These are phyloP conservation scores for Dendrocalamus latiflorus DNA, from an alignment of 202 grass and related monocot genomes.

Conservation along the genomic window DNA sequence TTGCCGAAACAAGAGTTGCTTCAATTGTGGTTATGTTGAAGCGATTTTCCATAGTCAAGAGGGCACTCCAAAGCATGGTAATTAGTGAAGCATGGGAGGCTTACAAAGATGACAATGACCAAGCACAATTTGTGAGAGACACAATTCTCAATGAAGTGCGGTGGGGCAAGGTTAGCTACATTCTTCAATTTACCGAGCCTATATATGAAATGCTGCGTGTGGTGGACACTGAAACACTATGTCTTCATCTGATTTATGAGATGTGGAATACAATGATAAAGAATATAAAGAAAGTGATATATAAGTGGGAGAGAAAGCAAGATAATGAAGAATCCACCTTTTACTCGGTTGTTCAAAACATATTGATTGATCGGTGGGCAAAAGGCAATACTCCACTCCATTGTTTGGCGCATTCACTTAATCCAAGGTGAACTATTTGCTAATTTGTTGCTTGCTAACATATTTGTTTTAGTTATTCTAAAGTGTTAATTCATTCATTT, in stretches of 20 bases:
- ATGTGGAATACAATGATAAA: no score
- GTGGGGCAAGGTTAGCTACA: no score
- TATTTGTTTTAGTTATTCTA: not conserved
- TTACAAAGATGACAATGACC: no score
- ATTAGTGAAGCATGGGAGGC: no score
- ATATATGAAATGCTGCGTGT: no score
- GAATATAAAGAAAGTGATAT: not conserved
- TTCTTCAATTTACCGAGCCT: no score
- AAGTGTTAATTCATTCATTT: no score
- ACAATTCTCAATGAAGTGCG: no score
- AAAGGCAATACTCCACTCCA: not conserved
- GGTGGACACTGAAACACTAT: no score
- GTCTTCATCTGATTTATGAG: no score
- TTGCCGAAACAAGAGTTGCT: not conserved
- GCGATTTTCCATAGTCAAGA: not conserved
- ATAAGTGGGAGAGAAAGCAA: not conserved
- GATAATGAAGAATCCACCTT: not conserved
- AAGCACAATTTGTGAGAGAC: no score
- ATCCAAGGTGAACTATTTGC: not conserved
- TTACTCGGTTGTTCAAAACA: not conserved
- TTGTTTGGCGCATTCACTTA: not conserved
- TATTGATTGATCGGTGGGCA: not conserved
- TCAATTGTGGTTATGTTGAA: constrained; percentile 19
- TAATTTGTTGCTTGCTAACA: not conserved
- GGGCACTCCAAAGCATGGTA: no score